Percentiles rank a stretch among this genome's conserved stretches.
Conservation (phyloP, 2,329 filamentous ascomycete genomes). For the Diaporthe citrichinensis region DNA sequence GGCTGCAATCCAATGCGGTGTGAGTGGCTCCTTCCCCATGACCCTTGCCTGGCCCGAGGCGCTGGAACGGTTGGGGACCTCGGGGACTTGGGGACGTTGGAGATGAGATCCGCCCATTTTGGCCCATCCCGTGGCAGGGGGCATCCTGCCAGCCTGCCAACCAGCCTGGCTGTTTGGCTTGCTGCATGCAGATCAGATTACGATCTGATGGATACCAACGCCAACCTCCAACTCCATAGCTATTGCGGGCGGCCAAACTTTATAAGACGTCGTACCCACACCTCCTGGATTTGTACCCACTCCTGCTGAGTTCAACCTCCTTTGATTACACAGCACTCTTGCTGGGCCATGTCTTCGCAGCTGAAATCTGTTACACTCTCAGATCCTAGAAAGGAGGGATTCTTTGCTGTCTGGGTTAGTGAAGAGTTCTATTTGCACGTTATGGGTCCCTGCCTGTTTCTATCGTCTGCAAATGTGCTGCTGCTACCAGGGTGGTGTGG, state of each 20-base stretch:
- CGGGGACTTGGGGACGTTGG: conserved; percentile 3
- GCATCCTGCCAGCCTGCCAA: conserved; percentile 1
- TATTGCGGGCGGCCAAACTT: neutral
- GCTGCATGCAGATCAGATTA: conserved; percentile 21
- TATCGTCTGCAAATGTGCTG: neutral
- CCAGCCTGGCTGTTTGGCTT: neutral
- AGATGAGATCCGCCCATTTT: neutral
- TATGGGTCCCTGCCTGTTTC: neutral
- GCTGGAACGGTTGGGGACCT: conserved; percentile 6
- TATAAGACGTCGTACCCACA: conserved; percentile 6
- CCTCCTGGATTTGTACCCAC: neutral
- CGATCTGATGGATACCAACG: neutral
- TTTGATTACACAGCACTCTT: neutral
- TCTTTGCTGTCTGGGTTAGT: neutral
- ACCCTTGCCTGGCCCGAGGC: conserved; percentile 14
- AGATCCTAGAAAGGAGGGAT: no score
- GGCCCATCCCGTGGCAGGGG: neutral
- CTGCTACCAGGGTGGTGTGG: neutral
- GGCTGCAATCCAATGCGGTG: neutral
- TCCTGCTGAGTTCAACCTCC: neutral
- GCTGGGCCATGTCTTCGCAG: neutral
- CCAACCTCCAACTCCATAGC: neutral
- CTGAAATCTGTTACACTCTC: neutral
- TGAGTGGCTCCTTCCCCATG: conserved; percentile 10
- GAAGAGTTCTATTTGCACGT: neutral